phyloP scores from a whole-genome alignment of 805 yeast genomes.

The Brettanomyces custersianus region DNA sequence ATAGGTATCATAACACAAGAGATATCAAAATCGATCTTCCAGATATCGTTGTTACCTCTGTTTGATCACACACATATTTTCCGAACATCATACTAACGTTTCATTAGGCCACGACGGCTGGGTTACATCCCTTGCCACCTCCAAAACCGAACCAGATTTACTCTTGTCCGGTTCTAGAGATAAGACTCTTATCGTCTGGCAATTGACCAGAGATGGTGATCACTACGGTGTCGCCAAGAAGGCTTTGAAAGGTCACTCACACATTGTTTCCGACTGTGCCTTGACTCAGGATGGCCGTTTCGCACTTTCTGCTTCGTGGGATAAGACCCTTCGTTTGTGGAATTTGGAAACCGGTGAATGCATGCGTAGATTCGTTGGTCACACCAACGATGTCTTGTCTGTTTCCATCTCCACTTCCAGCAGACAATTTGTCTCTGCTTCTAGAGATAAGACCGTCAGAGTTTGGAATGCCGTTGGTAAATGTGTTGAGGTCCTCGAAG shows the following conservation, averaged over 20 bases:
- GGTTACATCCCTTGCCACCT: constrained; percentile 98
- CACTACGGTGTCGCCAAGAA: constrained; percentile 97
- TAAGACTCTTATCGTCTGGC: constrained; percentile 97
- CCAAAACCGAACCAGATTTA: constrained; percentile 96
- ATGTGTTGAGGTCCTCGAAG: constrained; percentile 87
- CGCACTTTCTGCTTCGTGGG: constrained; percentile 99
- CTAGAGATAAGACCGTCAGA: constrained; percentile 98
- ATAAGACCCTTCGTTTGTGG: constrained; percentile 98
- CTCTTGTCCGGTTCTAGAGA: constrained; percentile 98
- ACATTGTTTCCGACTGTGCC: constrained; percentile 96
- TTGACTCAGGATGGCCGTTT: constrained; percentile 96
- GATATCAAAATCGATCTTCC: no score
- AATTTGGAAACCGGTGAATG: constrained; percentile 90
- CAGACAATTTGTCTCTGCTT: constrained; percentile 97
- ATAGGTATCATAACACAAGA: no score
- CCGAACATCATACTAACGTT: constrained; percentile 7
- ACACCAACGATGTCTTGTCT: constrained; percentile 94
- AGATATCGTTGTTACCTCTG: no score
- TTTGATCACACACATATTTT: no score
- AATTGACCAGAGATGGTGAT: constrained; percentile 90
- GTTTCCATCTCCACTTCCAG: constrained; percentile 94
- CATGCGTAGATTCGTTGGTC: constrained; percentile 94
- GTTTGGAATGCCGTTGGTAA: constrained; percentile 99
- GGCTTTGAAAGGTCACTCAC: constrained; percentile 97
- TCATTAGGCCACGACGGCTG: constrained; percentile 71